Percentiles rank a stretch among this genome's conserved stretches.
Conservation (phyloP, 2,329 filamentous ascomycete species). For the Penicillium sp. region DNA sequence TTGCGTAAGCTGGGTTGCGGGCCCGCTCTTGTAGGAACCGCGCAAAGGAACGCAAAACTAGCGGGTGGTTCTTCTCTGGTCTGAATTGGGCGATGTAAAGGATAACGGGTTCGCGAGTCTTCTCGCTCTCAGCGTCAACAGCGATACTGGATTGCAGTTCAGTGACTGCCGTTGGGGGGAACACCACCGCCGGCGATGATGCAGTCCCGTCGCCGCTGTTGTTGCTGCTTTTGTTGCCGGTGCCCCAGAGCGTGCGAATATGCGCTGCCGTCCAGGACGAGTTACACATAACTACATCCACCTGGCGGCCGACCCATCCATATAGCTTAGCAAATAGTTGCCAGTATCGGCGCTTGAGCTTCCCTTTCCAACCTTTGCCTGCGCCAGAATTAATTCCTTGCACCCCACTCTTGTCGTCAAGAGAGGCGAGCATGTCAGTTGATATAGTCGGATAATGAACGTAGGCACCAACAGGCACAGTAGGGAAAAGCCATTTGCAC, state of each 20-base stretch:
- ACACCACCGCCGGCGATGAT: conserved; percentile 63
- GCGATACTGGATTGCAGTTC: conserved; percentile 75
- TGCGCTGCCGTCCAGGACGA: conserved; percentile 90
- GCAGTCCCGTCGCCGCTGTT: conserved; percentile 35
- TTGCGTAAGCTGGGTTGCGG: conserved; percentile 50
- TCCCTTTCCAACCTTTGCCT: conserved; percentile 69
- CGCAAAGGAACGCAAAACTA: conserved; percentile 82
- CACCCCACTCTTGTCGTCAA: conserved; percentile 63
- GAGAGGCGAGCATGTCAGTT: conserved; percentile 89
- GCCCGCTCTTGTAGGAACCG: conserved; percentile 62
- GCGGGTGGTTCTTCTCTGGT: conserved; percentile 91
- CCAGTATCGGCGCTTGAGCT: conserved; percentile 81
- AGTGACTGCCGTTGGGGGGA: conserved; percentile 86
- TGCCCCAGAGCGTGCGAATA: conserved; percentile 76
- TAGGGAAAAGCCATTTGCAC: conserved; percentile 75
- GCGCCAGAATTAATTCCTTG: conserved; percentile 82
- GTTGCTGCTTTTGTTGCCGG: conserved; percentile 43
- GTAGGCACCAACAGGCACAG: conserved; percentile 83
- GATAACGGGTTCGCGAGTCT: conserved; percentile 66
- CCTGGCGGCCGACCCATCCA: conserved; percentile 73
- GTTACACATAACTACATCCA: conserved; percentile 97
- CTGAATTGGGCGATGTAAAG: conserved; percentile 97
- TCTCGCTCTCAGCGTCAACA: conserved; percentile 67
- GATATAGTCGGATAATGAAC: conserved; percentile 98
- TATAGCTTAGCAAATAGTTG: conserved; percentile 78